Conservation (phyloP, 1,139 yeast species). For the Starmera stellimalicola region DNA sequence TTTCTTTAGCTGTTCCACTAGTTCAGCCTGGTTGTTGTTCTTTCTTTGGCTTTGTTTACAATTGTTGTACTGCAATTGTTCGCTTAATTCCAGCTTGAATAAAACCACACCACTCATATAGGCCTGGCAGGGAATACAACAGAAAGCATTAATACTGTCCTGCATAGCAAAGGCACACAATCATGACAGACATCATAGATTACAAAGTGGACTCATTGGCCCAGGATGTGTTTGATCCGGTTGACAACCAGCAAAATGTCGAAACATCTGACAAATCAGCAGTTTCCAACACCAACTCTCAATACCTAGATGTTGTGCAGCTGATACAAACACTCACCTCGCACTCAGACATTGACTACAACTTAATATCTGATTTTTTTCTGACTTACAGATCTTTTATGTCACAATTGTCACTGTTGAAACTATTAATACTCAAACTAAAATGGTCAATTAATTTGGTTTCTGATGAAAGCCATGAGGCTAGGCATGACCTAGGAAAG, state of each 20-base stretch:
- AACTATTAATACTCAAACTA: conserved; percentile 52
- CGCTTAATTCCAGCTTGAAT: no score
- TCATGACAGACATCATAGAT: conserved; percentile 13
- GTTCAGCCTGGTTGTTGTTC: no score
- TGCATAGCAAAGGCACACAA: neutral
- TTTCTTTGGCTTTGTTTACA: no score
- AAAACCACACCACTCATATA: no score
- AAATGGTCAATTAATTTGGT: conserved; percentile 57
- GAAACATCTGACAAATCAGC: no score
- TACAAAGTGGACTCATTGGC: conserved; percentile 1
- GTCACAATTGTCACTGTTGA: conserved; percentile 46
- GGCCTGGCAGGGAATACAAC: no score
- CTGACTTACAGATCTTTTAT: conserved; percentile 72
- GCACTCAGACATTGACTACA: conserved; percentile 71
- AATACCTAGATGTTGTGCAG: conserved; percentile 31
- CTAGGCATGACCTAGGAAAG: conserved; percentile 45
- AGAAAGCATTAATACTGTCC: no score
- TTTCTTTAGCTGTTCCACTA: no score
- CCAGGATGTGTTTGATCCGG: conserved; percentile 5
- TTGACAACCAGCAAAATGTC: neutral
- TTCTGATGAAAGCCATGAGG: conserved; percentile 20
- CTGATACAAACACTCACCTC: conserved; percentile 69
- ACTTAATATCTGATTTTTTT: conserved; percentile 74
- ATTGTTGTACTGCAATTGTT: no score
- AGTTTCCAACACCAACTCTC: neutral